Base-by-base conservation (phyloP, 2,329 filamentous ascomycete genomes). In the Orbilia blumenaviensis region DNA sequence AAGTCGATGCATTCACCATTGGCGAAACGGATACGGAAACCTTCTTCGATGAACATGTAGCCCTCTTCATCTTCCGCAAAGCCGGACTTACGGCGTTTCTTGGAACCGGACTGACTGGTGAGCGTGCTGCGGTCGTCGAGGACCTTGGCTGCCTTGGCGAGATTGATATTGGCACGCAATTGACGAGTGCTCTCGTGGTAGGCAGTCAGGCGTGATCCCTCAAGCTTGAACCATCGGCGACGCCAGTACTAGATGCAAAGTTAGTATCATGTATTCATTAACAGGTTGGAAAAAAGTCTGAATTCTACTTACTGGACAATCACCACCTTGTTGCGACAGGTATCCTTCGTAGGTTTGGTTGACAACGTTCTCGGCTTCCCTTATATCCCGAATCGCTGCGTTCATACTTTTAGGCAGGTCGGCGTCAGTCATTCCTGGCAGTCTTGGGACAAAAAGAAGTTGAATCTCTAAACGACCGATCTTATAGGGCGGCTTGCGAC, bases 391-490 rank as follows among this genome's bases (percentile, higher is more conserved):
- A 80, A 98, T 91, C 83, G 93, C 97, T 46, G 92, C 92, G 83
- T 95, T 96, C 94, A 99, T 97, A 85, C 94, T 97, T 89, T 98
- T 98, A 66, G 95, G 95, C 93, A 99, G 97, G 79, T 98, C 94
- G 14, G 97, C 79, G 77, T 98, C 95, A 58, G 89, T 89, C 29
- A 90, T 87, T 48, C 91, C 91, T 85, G 92, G 94, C 3, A 95
- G 94, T 80, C 94, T 93, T 0, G 95, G 95, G 0, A 99, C 93
- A 81, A 97, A 99, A 12, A 99, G 86, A 7, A 99, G 87, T 84
- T 99, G 95, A 41, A 99, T 86, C 82, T 97, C 92, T 66, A 99
- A 87, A 84, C 97, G 97, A 79, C 94, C 95, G 81, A 99, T 89
- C 84, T 94, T 93, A 85, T 99, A 99, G n/a, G 95, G 95, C 10